phyloP scores from a whole-genome alignment of 2,329 filamentous ascomycete genomes.

The Monilinia fructicola region DNA sequence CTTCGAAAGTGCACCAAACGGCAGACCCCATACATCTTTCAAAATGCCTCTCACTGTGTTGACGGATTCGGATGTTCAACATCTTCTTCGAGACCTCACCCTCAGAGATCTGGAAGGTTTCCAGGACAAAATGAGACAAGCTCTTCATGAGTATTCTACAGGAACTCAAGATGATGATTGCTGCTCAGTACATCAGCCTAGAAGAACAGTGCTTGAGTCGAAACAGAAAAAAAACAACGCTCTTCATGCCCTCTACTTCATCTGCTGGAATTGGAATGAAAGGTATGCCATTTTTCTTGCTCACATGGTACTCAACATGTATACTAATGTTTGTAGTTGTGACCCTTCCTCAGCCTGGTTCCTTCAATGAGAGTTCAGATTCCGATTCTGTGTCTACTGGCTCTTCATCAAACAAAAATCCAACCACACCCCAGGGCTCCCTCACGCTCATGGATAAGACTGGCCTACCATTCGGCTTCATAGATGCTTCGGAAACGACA shows the following conservation, averaged over 20 bases:
- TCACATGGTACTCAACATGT: slow-evolving; percentile 5
- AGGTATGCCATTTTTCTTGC: slow-evolving; percentile 44
- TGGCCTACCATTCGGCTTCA: slow-evolving; percentile 63
- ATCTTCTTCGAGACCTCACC: slow-evolving; percentile 54
- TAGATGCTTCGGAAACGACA: slow-evolving; percentile 73
- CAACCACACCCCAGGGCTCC: slow-evolving; percentile 50
- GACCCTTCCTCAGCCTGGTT: slow-evolving; percentile 52
- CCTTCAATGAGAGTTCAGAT: slow-evolving; percentile 18
- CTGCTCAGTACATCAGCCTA: slow-evolving; percentile 54
- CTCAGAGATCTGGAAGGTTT: slow-evolving; percentile 54
- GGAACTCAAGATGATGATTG: slow-evolving; percentile 46
- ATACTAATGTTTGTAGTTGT: slow-evolving; percentile 52
- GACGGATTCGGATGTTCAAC: slow-evolving; percentile 56
- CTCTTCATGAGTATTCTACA: slow-evolving; percentile 63
- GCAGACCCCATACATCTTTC: slow-evolving; percentile 15
- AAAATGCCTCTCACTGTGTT: slow-evolving; percentile 58
- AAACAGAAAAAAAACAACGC: slow-evolving; percentile 57
- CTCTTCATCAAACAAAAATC: slow-evolving; percentile 50
- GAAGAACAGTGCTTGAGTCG: slow-evolving; percentile 51
- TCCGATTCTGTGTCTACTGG: slow-evolving; percentile 30
- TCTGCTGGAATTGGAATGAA: slow-evolving; percentile 67
- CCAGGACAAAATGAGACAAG: slow-evolving; percentile 49
- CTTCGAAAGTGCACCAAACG: background rate
- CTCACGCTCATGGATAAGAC: slow-evolving; percentile 66
- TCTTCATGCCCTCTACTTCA: slow-evolving; percentile 74